A percentile compares a stretch with the other conserved stretches of the same genome.
phyloP scores from a whole-genome alignment of 2,329 filamentous ascomycete species.

The Phaeophleospora eucalypticola region DNA sequence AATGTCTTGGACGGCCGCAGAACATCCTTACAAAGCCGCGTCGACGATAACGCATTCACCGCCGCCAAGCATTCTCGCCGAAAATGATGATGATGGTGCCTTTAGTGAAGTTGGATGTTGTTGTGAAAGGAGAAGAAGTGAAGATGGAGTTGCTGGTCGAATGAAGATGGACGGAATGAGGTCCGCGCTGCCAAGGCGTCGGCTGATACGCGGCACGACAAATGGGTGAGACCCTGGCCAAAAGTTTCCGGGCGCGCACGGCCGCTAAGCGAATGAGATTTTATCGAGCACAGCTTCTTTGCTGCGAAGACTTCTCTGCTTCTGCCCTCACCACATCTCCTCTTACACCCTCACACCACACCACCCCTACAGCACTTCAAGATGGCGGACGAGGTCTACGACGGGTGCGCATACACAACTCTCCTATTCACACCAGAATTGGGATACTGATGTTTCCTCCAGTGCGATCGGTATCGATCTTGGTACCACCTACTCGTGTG shows the following conservation, averaged over 20 bases:
- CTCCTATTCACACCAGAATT: constrained; percentile 57
- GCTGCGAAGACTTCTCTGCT: neutral
- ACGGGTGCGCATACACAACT: constrained; percentile 98
- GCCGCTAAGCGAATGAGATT: too few relatives aligned
- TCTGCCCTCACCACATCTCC: neutral
- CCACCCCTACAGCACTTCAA: constrained; percentile 36
- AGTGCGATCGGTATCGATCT: constrained; percentile 98
- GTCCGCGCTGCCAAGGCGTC: too few relatives aligned
- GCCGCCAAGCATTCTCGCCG: neutral
- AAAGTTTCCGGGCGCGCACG: too few relatives aligned
- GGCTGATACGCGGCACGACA: too few relatives aligned
- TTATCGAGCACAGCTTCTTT: too few relatives aligned
- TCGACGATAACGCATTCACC: neutral
- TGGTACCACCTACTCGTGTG: constrained; percentile 99
- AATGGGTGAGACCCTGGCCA: too few relatives aligned
- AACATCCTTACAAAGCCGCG: neutral
- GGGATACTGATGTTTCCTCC: neutral
- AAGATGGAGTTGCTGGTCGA: too few relatives aligned
- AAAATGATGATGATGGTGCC: too few relatives aligned
- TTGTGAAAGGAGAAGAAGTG: too few relatives aligned
- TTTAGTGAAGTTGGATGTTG: too few relatives aligned
- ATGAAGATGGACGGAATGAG: too few relatives aligned
- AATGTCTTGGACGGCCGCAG: neutral
- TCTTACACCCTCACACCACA: constrained; percentile 4
- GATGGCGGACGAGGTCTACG: constrained; percentile 98